phyloP scores from a whole-genome alignment of 176 grass and related monocot genomes.

The Aegilops umbellulata region DNA sequence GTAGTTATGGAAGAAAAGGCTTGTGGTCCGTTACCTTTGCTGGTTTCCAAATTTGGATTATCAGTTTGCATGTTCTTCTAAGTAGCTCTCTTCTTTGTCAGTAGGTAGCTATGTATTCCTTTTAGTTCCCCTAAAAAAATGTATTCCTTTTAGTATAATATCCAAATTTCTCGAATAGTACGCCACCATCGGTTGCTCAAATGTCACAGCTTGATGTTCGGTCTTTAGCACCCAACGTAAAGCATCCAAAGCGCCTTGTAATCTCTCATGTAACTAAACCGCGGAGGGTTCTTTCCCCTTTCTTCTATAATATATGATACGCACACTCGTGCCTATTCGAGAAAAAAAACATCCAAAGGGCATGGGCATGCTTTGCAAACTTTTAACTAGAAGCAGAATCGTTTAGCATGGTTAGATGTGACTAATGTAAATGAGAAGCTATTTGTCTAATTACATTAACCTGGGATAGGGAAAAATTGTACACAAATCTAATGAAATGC shows the following conservation, averaged over 20 bases:
- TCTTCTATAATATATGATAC: no score
- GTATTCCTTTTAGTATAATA: neutral
- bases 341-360: neutral
- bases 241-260: neutral
- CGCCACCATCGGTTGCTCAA: neutral
- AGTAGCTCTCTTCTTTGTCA: neutral
- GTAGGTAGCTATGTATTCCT: neutral
- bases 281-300: no score
- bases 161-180: neutral
- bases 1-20: neutral
- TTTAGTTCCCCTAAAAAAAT: neutral
- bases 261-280: no score
- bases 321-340: no score
- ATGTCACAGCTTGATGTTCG: neutral
- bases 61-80: neutral
- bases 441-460: neutral
- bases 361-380: neutral
- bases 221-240: neutral
- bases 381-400: neutral
- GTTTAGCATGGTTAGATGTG: neutral
- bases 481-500: slow-evolving; percentile 14
- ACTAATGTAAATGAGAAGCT: neutral
- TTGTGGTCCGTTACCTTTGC: slow-evolving; percentile 8
- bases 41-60: neutral
- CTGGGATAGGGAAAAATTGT: neutral